Conservation (phyloP, 2,329 filamentous ascomycete species). For the Talaromyces islandicus region DNA sequence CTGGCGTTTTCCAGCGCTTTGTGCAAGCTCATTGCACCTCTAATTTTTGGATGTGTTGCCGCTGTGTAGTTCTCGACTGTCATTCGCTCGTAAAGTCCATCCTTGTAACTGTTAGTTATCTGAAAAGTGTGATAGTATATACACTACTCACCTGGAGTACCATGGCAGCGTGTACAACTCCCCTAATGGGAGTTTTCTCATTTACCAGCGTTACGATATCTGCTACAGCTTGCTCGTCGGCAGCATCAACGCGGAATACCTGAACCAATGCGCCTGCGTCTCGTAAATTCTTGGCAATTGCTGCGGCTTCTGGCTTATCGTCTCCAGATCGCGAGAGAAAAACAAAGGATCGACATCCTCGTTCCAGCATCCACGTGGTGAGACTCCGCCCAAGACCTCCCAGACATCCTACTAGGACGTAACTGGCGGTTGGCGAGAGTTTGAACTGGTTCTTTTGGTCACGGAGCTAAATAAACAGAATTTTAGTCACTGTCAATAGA, state of each 20-base stretch:
- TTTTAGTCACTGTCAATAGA: too few species aligned
- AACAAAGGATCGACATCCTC: constrained; percentile 47
- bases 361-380: constrained; percentile 38
- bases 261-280: constrained; percentile 14
- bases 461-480: too few species aligned
- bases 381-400: constrained; percentile 22
- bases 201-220: background rate
- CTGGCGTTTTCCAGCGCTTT: background rate
- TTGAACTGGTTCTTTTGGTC: too few species aligned
- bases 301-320: constrained; percentile 4
- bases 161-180: constrained; percentile 24
- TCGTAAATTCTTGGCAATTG: constrained; percentile 13
- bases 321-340: constrained; percentile 46
- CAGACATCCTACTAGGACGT: constrained; percentile 23
- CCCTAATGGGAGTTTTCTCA: constrained; percentile 17
- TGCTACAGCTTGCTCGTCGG: constrained; percentile 22
- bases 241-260: constrained; percentile 28
- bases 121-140: background rate
- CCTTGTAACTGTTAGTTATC: background rate
- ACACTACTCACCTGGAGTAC: constrained; percentile 16
- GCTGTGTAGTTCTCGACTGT: background rate
- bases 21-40: constrained; percentile 4
- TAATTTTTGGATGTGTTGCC: constrained; percentile 1
- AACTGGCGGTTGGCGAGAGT: constrained; percentile 10
- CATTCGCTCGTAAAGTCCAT: background rate